Conservation (phyloP, 106 monocot genomes). For the Acorus gramineus region DNA sequence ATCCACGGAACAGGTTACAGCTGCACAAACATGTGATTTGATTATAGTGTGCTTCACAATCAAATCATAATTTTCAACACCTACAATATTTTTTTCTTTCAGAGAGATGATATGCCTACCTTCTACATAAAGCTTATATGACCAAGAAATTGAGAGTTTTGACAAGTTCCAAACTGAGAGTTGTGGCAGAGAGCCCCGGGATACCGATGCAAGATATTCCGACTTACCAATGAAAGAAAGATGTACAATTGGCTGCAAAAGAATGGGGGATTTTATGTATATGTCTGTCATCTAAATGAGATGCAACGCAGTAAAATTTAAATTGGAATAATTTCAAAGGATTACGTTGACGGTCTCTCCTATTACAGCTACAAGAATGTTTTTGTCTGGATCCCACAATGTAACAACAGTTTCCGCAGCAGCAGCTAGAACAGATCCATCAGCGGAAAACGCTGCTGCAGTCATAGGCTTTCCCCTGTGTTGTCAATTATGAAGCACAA, state of each 20-base stretch:
- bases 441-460: conserved; percentile 83
- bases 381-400: conserved; percentile 82
- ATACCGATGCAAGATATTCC: conserved; percentile 56
- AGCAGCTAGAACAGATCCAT: conserved; percentile 92
- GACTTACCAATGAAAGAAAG: conserved; percentile 65
- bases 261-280: not conserved
- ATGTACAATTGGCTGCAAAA: conserved; percentile 58
- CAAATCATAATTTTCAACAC: not conserved
- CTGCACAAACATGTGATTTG: conserved; percentile 28
- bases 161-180: conserved; percentile 66
- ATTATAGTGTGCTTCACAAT: not conserved
- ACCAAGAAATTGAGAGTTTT: conserved; percentile 65
- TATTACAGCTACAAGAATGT: conserved; percentile 74
- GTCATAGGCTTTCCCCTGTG: conserved; percentile 78
- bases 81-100: no score
- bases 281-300: no score
- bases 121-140: conserved; percentile 70
- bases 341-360: conserved; percentile 57
- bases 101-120: conserved; percentile 23
- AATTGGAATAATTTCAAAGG: not conserved
- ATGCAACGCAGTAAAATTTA: not conserved
- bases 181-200: conserved; percentile 50
- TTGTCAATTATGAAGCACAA: no score
- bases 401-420: conserved; percentile 72
- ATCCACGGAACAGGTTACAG: conserved; percentile 35